Evolutionary conservation across 495 filamentous ascomycete genomes (phyloP), one percentile per base, ranked within the genome.

Genomic region (Aspergillus panamensis): DNA sequence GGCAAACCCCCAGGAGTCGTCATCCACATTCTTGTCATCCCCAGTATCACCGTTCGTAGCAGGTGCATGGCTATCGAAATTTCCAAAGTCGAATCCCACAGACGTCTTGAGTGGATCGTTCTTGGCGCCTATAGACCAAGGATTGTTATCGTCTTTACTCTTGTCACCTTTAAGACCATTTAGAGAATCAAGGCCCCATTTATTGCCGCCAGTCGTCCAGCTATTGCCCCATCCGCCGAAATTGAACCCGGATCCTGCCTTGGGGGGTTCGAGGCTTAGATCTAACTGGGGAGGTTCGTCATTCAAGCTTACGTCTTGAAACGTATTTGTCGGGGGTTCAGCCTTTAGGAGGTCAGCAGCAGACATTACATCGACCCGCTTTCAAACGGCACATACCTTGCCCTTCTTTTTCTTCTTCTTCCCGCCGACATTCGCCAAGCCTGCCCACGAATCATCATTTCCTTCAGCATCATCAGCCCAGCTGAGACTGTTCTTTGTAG

Each of bases 381-480:
- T 35, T 16, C 10, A 48, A 31, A 6, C 0, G 31, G 14, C 1
- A 48, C 69, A 35, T 71, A 79, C 78, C 68, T 80, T 80, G 53
- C 62, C 75, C 60, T 81, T 82, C 60, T 75, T 77, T 53, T 66
- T 69, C 53, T 76, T 77, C 62, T 79, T 80, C 62, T 81, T 81
- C 55, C 76, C 78, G 8, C 66, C 65, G 3, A 64, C 62, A 17
- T 63, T 56, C 2, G 66, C 56, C 58, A 74, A 75, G 1, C 66
- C 67, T 20, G 63, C 69, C 76, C 75, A 77, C 1, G 59, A 63
- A 43, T 73, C 70, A 42, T 62, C 69, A 25, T 54, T 45, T 4
- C 61, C 69, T 17, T 68, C 66, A 3, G 39, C 62, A 37, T 77
- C 72, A 44, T 79, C 74, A 44, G 75, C 75, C 76, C 76, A 79